Percentiles rank a stretch among this genome's conserved stretches.
Conservation (phyloP, 345 rosid species). For the Microcos paniculata region DNA sequence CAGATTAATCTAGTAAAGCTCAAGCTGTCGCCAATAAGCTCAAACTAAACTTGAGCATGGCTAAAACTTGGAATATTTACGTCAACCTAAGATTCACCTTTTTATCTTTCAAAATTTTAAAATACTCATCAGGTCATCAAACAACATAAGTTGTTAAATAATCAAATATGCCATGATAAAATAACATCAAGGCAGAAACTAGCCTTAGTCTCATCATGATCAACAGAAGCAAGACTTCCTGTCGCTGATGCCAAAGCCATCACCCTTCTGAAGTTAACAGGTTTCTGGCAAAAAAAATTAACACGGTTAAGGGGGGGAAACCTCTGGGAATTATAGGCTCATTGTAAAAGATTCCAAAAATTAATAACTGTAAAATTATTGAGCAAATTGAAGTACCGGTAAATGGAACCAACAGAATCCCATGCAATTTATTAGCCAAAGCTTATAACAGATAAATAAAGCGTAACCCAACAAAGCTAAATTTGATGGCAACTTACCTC, state of each 20-base stretch:
- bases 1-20: neutral
- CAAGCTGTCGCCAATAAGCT: neutral
- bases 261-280: conserved; percentile 55
- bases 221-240: conserved; percentile 53
- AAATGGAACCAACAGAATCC: neutral
- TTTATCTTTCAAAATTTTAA: neutral
- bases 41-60: neutral
- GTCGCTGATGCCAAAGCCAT: conserved; percentile 55
- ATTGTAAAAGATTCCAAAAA: neutral
- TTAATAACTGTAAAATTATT: neutral
- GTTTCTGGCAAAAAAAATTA: conserved; percentile 48
- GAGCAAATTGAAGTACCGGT: neutral
- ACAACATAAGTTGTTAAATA: neutral
- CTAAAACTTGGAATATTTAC: neutral
- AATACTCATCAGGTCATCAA: neutral
- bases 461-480: neutral
- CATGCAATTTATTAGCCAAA: neutral
- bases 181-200: conserved; percentile 26
- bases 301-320: conserved; percentile 10
- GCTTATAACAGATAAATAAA: conserved; percentile 2
- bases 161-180: conserved; percentile 8
- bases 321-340: neutral
- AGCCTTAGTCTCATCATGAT: conserved; percentile 62
- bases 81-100: neutral
- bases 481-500: conserved; percentile 52